Conservation (phyloP, 2,329 filamentous ascomycete species). For the Penicillium crustosum region DNA sequence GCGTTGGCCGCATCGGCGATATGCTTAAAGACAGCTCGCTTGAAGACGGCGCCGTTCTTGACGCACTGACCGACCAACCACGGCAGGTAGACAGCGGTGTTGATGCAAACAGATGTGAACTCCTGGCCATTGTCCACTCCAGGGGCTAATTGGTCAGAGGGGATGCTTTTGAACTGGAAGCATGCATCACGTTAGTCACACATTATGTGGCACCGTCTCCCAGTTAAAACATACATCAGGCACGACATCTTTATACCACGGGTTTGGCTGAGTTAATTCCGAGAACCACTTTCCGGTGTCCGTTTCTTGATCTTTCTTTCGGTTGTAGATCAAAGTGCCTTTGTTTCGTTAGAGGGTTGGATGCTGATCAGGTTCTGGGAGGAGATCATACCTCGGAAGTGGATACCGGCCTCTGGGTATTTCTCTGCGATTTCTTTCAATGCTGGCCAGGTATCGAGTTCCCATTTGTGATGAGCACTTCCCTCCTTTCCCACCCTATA, state of each 20-base stretch:
- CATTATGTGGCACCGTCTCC: background rate
- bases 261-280: conserved; percentile 64
- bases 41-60: conserved; percentile 67
- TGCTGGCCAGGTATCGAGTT: conserved; percentile 64
- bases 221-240: conserved; percentile 56
- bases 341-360: background rate
- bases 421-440: conserved; percentile 61
- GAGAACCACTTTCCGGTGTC: conserved; percentile 62
- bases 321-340: conserved; percentile 57
- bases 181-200: background rate
- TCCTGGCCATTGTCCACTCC: conserved; percentile 70
- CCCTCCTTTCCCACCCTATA: conserved; percentile 44
- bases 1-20: conserved; percentile 66
- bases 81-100: conserved; percentile 81
- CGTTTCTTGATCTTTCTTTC: conserved; percentile 62
- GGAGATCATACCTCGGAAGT: conserved; percentile 63
- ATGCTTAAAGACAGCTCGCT: conserved; percentile 65
- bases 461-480: conserved; percentile 52
- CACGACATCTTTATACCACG: conserved; percentile 72
- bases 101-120: conserved; percentile 88
- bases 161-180: conserved; percentile 60
- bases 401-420: conserved; percentile 74
- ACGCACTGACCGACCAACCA: conserved; percentile 82
- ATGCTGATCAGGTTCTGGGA: background rate
- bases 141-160: conserved; percentile 56